These are phyloP conservation scores for Nowakowskiella sp. DNA, from an alignment of 192 early-diverging fungal genomes.

Conservation along the genomic window DNA sequence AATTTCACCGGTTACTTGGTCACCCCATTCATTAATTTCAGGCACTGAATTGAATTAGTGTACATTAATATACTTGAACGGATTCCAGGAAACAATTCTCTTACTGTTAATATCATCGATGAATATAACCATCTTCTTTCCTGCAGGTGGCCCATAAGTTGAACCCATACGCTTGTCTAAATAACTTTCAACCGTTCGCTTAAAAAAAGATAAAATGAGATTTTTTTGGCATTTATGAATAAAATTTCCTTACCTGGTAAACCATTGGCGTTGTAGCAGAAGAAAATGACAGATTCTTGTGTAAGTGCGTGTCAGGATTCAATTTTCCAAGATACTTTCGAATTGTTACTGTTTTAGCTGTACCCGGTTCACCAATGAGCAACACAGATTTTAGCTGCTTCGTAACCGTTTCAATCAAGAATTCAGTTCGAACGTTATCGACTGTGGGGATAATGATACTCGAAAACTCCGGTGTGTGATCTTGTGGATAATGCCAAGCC, in stretches of 20 bases:
- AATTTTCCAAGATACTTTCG: constrained; percentile 51
- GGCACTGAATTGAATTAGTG: no score
- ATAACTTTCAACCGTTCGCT: constrained; percentile 56
- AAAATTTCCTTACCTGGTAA: no score
- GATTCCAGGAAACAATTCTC: no score
- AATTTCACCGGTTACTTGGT: constrained; percentile 56
- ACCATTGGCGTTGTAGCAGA: constrained; percentile 60
- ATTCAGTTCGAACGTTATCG: constrained; percentile 55
- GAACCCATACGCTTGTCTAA: constrained; percentile 60
- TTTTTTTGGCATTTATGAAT: not conserved
- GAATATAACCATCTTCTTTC: constrained; percentile 58
- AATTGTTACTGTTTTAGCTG: constrained; percentile 56
- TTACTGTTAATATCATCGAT: constrained; percentile 61
- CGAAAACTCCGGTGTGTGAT: constrained; percentile 51
- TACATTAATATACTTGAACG: no score
- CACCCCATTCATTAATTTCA: constrained; percentile 64
- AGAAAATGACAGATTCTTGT: constrained; percentile 51
- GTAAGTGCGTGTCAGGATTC: constrained; percentile 52
- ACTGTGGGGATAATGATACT: constrained; percentile 60
- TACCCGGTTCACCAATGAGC: constrained; percentile 57
- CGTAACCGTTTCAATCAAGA: constrained; percentile 47
- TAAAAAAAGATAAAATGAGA: constrained; percentile 9
- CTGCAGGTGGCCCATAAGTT: constrained; percentile 56
- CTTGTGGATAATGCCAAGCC: constrained; percentile 47
- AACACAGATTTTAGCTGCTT: constrained; percentile 51